A percentile compares a stretch with the other conserved stretches of the same genome.
Conservation (phyloP, 1,284 basidiomycete species). For the Ustilago esculenta region DNA sequence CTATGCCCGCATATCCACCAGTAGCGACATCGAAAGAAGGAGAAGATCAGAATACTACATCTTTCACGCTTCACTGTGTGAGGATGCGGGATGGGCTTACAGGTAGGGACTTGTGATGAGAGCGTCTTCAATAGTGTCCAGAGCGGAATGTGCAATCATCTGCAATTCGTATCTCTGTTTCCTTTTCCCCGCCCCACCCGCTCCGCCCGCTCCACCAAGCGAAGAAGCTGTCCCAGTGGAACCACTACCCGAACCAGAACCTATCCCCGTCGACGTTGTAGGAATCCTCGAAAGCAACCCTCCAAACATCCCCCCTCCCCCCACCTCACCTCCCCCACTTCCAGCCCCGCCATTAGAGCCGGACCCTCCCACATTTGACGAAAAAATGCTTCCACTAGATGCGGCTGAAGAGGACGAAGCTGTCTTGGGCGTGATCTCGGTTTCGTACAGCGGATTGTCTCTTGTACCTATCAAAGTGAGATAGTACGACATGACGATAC, state of each 20-base stretch:
- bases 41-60: no score
- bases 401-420: slow-evolving; percentile 13
- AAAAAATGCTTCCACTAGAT: slow-evolving; percentile 1
- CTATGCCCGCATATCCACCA: no score
- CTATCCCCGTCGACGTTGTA: slow-evolving; percentile 6
- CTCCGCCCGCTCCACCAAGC: neutral
- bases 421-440: slow-evolving; percentile 57
- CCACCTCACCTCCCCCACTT: slow-evolving; percentile 4
- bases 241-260: no score
- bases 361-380: no score
- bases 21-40: no score
- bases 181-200: neutral
- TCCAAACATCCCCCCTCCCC: slow-evolving; percentile 29
- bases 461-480: slow-evolving; percentile 62
- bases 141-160: slow-evolving; percentile 63
- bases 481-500: slow-evolving; percentile 65
- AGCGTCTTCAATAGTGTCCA: slow-evolving; percentile 64
- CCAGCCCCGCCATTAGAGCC: neutral
- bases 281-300: slow-evolving; percentile 32
- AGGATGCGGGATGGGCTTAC: slow-evolving; percentile 25
- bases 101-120: slow-evolving; percentile 50
- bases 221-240: no score
- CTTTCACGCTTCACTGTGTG: no score
- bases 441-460: slow-evolving; percentile 65
- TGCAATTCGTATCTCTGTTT: slow-evolving; percentile 58